Conservation (phyloP, 805 yeast species). For the Hanseniaspora hatyaiensis region DNA sequence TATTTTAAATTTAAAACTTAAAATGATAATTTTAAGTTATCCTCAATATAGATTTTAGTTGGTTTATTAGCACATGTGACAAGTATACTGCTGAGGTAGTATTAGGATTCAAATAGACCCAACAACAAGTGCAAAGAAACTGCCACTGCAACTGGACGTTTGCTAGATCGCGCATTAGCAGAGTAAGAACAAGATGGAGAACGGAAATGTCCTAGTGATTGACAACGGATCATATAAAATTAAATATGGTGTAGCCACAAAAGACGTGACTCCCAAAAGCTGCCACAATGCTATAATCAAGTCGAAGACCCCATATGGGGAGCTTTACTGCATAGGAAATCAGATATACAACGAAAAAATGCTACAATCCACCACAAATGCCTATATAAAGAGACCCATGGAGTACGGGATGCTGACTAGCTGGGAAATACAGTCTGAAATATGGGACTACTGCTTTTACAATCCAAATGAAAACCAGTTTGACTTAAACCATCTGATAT, state of each 20-base stretch:
- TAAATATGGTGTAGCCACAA: slow-evolving; percentile 45
- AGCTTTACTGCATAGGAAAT: slow-evolving; percentile 55
- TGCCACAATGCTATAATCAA: slow-evolving; percentile 62
- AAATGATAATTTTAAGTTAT: too few species aligned
- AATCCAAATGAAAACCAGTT: slow-evolving; percentile 37
- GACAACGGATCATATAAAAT: slow-evolving; percentile 86
- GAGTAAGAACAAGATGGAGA: too few species aligned
- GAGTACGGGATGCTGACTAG: slow-evolving; percentile 81
- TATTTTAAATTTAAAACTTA: too few species aligned
- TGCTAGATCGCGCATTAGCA: too few species aligned
- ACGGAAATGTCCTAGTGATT: slow-evolving; percentile 37
- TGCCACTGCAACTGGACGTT: too few species aligned
- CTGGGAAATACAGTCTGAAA: slow-evolving; percentile 79
- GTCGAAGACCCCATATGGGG: slow-evolving; percentile 52
- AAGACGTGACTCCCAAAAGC: slow-evolving; percentile 33
- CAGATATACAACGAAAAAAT: slow-evolving; percentile 44
- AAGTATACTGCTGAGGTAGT: too few species aligned
- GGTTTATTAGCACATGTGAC: too few species aligned
- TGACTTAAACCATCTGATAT: slow-evolving; percentile 33
- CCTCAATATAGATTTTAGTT: too few species aligned
- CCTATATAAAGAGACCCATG: slow-evolving; percentile 65
- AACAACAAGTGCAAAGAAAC: too few species aligned
- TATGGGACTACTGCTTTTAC: slow-evolving; percentile 74
- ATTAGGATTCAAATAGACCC: too few species aligned
- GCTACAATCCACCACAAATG: slow-evolving; percentile 50